A percentile compares a stretch with the other conserved stretches of the same genome.
phyloP scores from a whole-genome alignment of 2,329 filamentous ascomycete genomes.

The Aspergillus awamori region DNA sequence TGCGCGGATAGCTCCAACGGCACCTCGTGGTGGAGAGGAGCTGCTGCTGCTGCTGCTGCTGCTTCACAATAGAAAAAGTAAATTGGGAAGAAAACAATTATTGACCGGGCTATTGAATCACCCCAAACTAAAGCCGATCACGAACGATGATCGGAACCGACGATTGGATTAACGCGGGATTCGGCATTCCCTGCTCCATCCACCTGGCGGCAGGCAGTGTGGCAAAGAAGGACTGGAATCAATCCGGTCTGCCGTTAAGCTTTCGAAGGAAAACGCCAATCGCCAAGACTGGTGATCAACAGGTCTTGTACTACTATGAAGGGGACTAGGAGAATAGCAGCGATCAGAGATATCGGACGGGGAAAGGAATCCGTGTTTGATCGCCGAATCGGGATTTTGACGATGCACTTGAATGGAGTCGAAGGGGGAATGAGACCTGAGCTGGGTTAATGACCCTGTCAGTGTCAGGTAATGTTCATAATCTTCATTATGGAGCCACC shows the following conservation, averaged over 20 bases:
- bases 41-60: background rate
- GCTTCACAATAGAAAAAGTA: background rate
- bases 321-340: background rate
- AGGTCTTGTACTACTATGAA: background rate
- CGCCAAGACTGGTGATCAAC: background rate
- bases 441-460: background rate
- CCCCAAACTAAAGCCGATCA: background rate
- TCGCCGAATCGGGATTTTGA: background rate
- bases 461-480: background rate
- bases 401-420: background rate
- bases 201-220: background rate
- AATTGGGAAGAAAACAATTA: background rate
- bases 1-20: background rate
- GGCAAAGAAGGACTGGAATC: slow-evolving; percentile 2
- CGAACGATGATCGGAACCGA: too few species aligned
- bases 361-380: background rate
- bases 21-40: background rate
- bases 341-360: background rate
- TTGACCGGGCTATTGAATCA: background rate
- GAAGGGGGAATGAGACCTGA: too few species aligned
- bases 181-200: background rate
- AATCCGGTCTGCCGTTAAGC: background rate
- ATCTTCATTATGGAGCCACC: background rate
- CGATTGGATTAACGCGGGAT: background rate
- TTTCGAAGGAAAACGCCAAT: background rate